phyloP scores from a whole-genome alignment of 495 filamentous ascomycete species.

The Tirmania nivea region DNA sequence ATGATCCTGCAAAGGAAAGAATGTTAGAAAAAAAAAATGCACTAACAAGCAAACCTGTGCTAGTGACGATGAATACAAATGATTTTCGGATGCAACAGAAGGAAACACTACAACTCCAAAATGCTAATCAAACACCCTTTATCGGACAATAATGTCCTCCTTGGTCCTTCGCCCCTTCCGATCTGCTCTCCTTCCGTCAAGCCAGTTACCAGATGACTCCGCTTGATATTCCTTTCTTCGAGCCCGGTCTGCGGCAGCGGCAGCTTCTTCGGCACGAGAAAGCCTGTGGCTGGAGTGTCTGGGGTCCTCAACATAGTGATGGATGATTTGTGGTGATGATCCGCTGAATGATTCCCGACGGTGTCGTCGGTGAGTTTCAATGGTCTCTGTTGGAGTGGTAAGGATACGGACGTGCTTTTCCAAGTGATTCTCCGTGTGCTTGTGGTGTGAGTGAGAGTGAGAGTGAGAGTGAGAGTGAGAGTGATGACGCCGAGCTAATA shows the following conservation, averaged over 20 bases:
- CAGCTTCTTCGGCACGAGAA: not conserved
- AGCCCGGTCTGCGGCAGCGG: not conserved
- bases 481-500: not conserved
- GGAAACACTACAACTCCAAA: no score
- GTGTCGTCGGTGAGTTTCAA: not conserved
- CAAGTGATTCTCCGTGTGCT: not conserved
- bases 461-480: not conserved
- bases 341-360: no score
- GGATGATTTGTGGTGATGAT: no score
- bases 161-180: not conserved
- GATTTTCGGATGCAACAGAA: no score
- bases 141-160: not conserved
- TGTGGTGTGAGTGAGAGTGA: not conserved
- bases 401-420: not conserved
- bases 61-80: no score
- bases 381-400: not conserved
- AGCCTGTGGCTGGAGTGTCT: not conserved
- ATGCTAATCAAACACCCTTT: not conserved
- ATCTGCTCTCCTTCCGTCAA: not conserved
- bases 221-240: not conserved
- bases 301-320: not conserved
- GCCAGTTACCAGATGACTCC: not conserved
- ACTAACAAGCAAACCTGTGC: no score
- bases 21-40: no score
- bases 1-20: no score